A percentile compares a stretch with the other conserved stretches of the same genome.
phyloP scores from a whole-genome alignment of 1,284 basidiomycete species.

The Somion occarium region DNA sequence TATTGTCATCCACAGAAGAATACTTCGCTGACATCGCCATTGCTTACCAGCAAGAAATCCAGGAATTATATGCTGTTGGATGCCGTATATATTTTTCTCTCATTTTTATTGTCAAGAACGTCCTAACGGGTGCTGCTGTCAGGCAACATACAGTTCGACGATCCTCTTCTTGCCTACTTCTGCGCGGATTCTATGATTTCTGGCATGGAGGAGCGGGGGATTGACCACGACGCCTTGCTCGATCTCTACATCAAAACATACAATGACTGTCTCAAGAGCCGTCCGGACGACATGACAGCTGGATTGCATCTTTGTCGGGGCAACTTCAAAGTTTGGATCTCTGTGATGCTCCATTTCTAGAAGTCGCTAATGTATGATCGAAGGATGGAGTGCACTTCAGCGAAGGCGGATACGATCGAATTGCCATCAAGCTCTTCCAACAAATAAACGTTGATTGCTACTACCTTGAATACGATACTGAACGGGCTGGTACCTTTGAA shows the following conservation, averaged over 20 bases:
- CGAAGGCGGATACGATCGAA: conserved; percentile 71
- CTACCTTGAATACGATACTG: conserved; percentile 79
- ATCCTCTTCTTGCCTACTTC: conserved; percentile 66
- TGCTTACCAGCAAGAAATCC: conserved; percentile 70
- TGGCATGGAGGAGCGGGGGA: conserved; percentile 56
- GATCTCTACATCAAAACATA: conserved; percentile 68
- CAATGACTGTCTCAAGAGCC: conserved; percentile 57
- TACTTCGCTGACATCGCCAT: conserved; percentile 70
- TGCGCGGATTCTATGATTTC: conserved; percentile 58
- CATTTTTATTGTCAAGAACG: background rate
- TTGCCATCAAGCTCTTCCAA: conserved; percentile 72
- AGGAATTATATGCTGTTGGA: conserved; percentile 67
- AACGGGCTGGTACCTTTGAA: conserved; percentile 66
- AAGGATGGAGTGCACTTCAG: conserved; percentile 62
- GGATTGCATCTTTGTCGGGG: conserved; percentile 78
- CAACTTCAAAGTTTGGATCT: conserved; percentile 56
- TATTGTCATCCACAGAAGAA: conserved; percentile 39
- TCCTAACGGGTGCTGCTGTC: background rate
- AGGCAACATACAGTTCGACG: conserved; percentile 74
- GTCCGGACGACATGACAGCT: conserved; percentile 60
- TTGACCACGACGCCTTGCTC: conserved; percentile 59
- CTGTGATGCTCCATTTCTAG: background rate
- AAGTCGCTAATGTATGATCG: background rate
- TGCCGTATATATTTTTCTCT: conserved; percentile 44
- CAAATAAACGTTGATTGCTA: conserved; percentile 71